A percentile compares a stretch with the other conserved stretches of the same genome.
Evolutionary conservation across 352 stramenopile species (phyloP).

Genomic region (Pseudoperonospora humuli): DNA sequence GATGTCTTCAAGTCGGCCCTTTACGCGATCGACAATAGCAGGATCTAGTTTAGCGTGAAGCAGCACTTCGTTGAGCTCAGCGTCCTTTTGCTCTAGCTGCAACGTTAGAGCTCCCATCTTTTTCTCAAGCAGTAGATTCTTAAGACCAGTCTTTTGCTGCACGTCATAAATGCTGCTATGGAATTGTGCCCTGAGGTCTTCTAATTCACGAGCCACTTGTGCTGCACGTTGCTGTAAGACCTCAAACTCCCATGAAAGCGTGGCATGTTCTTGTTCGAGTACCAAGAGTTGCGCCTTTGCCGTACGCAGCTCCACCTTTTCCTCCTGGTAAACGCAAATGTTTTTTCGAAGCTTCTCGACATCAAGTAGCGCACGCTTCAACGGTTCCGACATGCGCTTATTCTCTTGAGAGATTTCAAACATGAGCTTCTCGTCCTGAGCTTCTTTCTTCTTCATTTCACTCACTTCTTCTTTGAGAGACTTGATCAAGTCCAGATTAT

Average conservation of each 20-base stretch:
- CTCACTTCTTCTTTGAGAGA: slow-evolving; percentile 93
- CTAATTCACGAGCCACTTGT: too few relatives aligned
- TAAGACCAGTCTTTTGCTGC: slow-evolving; percentile 90
- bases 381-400: too few relatives aligned
- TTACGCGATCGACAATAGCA: slow-evolving; percentile 74
- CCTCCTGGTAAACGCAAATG: slow-evolving; percentile 61
- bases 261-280: slow-evolving; percentile 84
- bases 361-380: too few relatives aligned
- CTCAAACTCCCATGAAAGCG: slow-evolving; percentile 91
- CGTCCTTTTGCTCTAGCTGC: slow-evolving; percentile 87
- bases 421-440: too few relatives aligned
- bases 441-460: too few relatives aligned
- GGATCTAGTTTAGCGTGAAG: slow-evolving; percentile 87
- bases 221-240: slow-evolving; percentile 86
- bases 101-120: slow-evolving; percentile 84
- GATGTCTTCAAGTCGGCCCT: slow-evolving; percentile 84
- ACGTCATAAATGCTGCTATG: slow-evolving; percentile 88
- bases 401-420: too few relatives aligned
- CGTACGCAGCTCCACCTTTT: slow-evolving; percentile 54
- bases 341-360: slow-evolving; percentile 72
- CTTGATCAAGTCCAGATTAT: slow-evolving; percentile 96
- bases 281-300: slow-evolving; percentile 74
- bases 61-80: slow-evolving; percentile 89
- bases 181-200: too few relatives aligned
- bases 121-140: slow-evolving; percentile 92